Evolutionary conservation across 352 stramenopile genomes (phyloP), one percentile per base, ranked within the genome.

Genomic region (Phytophthora lateralis): DNA sequence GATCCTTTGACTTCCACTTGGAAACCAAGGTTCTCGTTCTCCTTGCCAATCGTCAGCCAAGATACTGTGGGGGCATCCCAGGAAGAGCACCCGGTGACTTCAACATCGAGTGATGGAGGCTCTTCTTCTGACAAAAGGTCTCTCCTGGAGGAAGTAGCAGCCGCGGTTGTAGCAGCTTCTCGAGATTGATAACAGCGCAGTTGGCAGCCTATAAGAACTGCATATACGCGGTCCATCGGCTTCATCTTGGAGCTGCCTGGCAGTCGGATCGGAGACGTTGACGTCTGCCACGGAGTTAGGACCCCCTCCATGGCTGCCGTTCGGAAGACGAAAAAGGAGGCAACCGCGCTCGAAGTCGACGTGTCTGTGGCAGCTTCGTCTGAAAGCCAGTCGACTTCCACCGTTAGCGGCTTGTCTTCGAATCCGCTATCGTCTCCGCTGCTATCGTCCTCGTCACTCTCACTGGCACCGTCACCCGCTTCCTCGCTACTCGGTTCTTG

Each of bases 241-340:
- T 68, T 71, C 35, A 74, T 48, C 35, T 74, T 71, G 7, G 64
- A 65, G 10, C 50, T 68, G 26, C 50, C 58, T 51, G 45, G 66
- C 5, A 65, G 26, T 1, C 49, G 68, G 12, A 66, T 76, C 0
- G 47, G 53, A 26, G 48, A 57, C 18, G 46, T 58, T 15, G 58
- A 71, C 0, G 53, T 62, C 12, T 74, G 66, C 69, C 78, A 85
- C 5, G 62, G 69, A 4, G 56, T 85, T 12, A 93, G 30, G 0
- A 68, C 34, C 11, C 84, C 84, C 47, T 91, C 80, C 63, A 93
- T 89, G 0, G 67, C 63, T 12, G 78, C 80, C 0, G 54, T 59
- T 24, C 60, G 46, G 9, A 73, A 60, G 10, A 70, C 49, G 21
- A 80, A 75, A 6, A 52, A n/a, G 14, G 46, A 34, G 3, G 37